Evolutionary conservation across 2,329 filamentous ascomycete species (phyloP).

Genomic region (Nemania abortiva): DNA sequence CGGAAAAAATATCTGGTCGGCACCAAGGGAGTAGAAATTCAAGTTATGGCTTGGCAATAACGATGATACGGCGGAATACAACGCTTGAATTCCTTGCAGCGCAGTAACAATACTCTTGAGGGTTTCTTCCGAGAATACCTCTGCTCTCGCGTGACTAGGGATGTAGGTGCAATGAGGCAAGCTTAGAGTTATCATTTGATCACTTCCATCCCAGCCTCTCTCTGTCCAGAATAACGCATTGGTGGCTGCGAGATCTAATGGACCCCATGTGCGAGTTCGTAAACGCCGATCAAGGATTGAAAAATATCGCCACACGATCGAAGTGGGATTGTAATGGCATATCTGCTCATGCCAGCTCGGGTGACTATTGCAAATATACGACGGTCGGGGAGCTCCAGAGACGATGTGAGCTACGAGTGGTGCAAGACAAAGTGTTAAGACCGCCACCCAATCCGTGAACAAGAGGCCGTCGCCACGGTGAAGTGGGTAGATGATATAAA

Average conservation of each 20-base stretch:
- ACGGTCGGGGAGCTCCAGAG: slow-evolving; percentile 43
- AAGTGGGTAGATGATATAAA: too few relatives aligned
- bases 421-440: slow-evolving; percentile 51
- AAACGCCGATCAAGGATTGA: slow-evolving; percentile 52
- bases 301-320: slow-evolving; percentile 55
- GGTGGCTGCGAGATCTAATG: slow-evolving; percentile 47
- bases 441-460: slow-evolving; percentile 50
- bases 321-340: slow-evolving; percentile 52
- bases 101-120: slow-evolving; percentile 45
- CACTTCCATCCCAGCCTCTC: slow-evolving; percentile 52
- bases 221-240: slow-evolving; percentile 54
- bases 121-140: slow-evolving; percentile 38
- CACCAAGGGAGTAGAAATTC: slow-evolving; percentile 4
- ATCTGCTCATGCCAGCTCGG: slow-evolving; percentile 51
- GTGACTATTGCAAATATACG: slow-evolving; percentile 38
- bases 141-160: slow-evolving; percentile 34
- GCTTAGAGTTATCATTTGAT: slow-evolving; percentile 44
- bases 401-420: slow-evolving; percentile 52
- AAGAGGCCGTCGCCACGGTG: neutral
- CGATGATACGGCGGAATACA: neutral
- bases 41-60: too few relatives aligned
- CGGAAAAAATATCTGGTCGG: slow-evolving; percentile 5
- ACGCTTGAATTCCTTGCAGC: slow-evolving; percentile 40
- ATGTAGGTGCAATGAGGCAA: slow-evolving; percentile 35
- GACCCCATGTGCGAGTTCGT: slow-evolving; percentile 48